Evolutionary conservation across 129 eudicot species (phyloP).

Genomic region (Calendula officinalis): DNA sequence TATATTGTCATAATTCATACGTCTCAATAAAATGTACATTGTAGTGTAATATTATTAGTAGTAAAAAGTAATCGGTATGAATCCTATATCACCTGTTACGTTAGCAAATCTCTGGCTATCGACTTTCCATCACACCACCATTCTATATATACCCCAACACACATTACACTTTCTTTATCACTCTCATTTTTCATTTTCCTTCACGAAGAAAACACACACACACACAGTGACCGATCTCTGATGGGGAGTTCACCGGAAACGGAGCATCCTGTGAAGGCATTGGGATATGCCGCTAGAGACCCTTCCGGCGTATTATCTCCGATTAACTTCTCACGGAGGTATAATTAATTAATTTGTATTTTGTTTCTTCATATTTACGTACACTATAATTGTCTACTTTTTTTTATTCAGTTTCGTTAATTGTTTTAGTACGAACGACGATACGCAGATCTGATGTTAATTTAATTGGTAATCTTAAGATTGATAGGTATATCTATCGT

Average conservation of each 20-base stretch:
- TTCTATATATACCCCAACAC: background rate
- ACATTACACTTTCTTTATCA: background rate
- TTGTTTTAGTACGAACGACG: no score
- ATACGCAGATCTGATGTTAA: no score
- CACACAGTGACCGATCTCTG: background rate
- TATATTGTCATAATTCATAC: no score
- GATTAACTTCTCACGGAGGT: constrained; percentile 59
- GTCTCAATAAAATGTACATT: no score
- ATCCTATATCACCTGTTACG: background rate
- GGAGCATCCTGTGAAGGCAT: constrained; percentile 52
- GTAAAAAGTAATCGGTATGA: no score
- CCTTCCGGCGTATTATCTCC: constrained; percentile 47
- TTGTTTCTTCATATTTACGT: background rate
- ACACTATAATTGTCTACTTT: background rate
- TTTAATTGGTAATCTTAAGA: no score
- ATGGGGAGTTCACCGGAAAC: constrained; percentile 43
- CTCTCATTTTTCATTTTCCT: background rate
- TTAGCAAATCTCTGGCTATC: background rate
- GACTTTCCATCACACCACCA: background rate
- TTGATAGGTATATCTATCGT: no score
- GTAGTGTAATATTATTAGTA: no score
- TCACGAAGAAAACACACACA: background rate
- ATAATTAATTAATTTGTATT: background rate
- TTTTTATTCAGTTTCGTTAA: no score
- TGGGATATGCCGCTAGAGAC: constrained; percentile 60